Conservation (phyloP, 371 early-diverging fungal genomes). For the Mucor lusitanicus region DNA sequence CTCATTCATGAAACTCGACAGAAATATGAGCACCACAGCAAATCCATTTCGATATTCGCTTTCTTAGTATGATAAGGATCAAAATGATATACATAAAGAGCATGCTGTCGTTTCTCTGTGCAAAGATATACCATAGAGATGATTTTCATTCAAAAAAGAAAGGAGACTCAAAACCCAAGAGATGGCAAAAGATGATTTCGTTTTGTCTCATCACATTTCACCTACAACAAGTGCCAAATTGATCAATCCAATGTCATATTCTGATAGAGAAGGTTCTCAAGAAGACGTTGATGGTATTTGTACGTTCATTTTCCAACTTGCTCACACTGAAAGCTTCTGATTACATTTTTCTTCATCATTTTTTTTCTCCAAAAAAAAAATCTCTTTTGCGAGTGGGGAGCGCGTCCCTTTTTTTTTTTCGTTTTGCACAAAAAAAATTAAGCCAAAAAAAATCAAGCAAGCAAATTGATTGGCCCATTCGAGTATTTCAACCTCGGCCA, state of each 20-base stretch:
- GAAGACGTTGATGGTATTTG: neutral
- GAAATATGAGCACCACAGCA: neutral
- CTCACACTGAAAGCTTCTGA: neutral
- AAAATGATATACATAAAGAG: neutral
- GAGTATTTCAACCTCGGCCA: constrained; percentile 4
- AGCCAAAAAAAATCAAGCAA: constrained; percentile 20
- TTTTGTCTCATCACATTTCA: neutral
- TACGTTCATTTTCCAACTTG: neutral
- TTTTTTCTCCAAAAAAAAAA: neutral
- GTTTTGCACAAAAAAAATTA: constrained; percentile 1
- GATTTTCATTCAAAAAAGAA: neutral
- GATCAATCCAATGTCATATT: neutral
- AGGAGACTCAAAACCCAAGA: neutral
- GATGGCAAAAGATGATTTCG: neutral
- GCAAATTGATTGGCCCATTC: constrained; percentile 15
- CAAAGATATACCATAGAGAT: neutral
- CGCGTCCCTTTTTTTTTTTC: constrained; percentile 13
- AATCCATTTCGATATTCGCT: neutral
- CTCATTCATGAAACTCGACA: neutral
- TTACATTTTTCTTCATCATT: neutral
- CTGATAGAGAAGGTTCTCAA: neutral
- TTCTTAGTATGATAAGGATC: neutral
- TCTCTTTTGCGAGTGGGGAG: neutral
- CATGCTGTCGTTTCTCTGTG: neutral
- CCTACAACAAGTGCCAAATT: neutral